Evolutionary conservation across 345 rosid genomes (phyloP).

Genomic region (Erodium maritimum): DNA sequence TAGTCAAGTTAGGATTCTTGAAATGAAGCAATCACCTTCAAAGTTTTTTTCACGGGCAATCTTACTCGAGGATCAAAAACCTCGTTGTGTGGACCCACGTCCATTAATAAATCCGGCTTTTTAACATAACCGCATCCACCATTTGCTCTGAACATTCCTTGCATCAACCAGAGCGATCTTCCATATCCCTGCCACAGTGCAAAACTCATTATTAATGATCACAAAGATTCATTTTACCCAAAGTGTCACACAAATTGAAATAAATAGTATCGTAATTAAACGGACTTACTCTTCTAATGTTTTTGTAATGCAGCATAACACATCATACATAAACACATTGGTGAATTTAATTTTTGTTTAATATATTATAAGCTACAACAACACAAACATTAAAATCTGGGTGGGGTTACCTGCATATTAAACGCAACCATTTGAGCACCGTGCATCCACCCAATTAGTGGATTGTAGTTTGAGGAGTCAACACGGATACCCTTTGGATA

Average conservation of each 20-base stretch:
- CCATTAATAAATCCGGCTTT: constrained; percentile 30
- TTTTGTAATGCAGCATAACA: no score
- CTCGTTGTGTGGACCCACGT: constrained; percentile 8
- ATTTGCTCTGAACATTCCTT: constrained; percentile 36
- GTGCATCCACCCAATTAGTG: constrained; percentile 31
- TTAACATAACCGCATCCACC: constrained; percentile 36
- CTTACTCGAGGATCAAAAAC: constrained; percentile 25
- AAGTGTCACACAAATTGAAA: neutral
- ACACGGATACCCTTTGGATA: constrained; percentile 29
- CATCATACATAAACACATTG: no score
- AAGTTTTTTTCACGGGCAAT: constrained; percentile 19
- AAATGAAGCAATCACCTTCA: constrained; percentile 16
- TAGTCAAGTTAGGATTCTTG: neutral
- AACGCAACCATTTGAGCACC: constrained; percentile 49
- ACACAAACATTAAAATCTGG: neutral
- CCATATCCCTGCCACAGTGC: constrained; percentile 24
- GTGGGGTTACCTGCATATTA: constrained; percentile 28
- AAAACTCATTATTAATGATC: neutral
- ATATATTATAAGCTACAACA: no score
- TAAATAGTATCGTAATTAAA: no score
- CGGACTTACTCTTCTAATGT: no score
- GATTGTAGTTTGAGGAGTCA: constrained; percentile 30
- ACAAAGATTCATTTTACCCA: neutral
- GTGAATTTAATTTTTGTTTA: no score
- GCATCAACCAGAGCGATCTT: constrained; percentile 34